Conservation (phyloP, 106 monocot genomes). For the Gastrodia elata region DNA sequence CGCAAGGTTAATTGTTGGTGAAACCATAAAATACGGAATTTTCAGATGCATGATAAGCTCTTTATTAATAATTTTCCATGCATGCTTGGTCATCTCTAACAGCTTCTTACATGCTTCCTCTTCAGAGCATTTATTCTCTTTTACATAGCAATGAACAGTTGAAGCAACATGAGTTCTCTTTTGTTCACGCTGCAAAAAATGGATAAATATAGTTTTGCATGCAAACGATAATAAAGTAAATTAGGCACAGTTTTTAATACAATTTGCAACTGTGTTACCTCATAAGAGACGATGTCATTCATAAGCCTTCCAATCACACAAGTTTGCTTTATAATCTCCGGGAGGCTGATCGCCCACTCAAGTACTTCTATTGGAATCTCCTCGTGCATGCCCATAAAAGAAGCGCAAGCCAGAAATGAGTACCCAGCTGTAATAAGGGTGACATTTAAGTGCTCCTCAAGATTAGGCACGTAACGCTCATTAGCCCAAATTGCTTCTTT, state of each 20-base stretch:
- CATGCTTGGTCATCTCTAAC: background rate
- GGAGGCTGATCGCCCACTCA: background rate
- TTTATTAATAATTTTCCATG: background rate
- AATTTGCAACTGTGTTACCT: background rate
- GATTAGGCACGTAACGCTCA: background rate
- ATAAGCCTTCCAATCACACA: background rate
- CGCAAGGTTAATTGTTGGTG: background rate
- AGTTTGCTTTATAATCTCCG: background rate
- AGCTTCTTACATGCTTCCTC: background rate
- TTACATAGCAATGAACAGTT: background rate
- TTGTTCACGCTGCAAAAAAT: background rate
- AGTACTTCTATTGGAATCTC: background rate
- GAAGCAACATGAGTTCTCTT: background rate
- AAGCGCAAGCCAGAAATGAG: background rate
- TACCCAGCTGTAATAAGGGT: background rate
- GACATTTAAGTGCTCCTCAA: background rate
- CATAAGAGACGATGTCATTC: slow-evolving; percentile 1
- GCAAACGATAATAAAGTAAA: background rate
- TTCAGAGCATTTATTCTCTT: background rate
- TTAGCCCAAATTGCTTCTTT: background rate
- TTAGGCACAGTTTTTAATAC: background rate
- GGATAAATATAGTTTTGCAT: too few relatives aligned
- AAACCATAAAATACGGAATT: background rate
- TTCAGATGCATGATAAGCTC: background rate
- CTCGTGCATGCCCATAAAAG: slow-evolving; percentile 2